Conservation (phyloP, 495 filamentous ascomycete genomes). For the Daldinia bambusicola region DNA sequence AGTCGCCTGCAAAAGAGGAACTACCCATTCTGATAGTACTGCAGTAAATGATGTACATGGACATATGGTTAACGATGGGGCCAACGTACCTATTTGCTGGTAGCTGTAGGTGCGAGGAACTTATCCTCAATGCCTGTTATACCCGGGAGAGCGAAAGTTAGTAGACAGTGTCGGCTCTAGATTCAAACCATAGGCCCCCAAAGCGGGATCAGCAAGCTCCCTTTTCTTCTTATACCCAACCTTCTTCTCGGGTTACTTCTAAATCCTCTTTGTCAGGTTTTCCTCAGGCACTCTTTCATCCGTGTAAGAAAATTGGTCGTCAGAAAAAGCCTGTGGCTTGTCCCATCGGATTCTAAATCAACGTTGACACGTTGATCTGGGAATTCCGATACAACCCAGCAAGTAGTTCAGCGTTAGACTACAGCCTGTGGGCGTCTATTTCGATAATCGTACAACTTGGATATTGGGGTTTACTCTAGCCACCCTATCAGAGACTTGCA, state of each 20-base stretch:
- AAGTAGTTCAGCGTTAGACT: slow-evolving; percentile 37
- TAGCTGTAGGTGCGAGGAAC: slow-evolving; percentile 24
- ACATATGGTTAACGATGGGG: slow-evolving; percentile 26
- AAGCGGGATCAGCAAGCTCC: slow-evolving; percentile 8
- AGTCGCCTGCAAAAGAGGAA: slow-evolving; percentile 26
- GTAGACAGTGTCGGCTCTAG: slow-evolving; percentile 27
- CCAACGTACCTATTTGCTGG: slow-evolving; percentile 19
- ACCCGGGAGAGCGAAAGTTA: slow-evolving; percentile 12
- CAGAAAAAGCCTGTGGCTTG: slow-evolving; percentile 38
- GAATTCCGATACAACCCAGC: slow-evolving; percentile 41
- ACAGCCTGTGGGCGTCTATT: slow-evolving; percentile 49
- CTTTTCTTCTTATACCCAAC: slow-evolving; percentile 33
- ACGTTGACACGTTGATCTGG: slow-evolving; percentile 41
- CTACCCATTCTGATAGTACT: slow-evolving; percentile 23
- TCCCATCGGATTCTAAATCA: slow-evolving; percentile 28
- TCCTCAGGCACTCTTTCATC: slow-evolving; percentile 6
- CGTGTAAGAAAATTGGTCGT: slow-evolving; percentile 20
- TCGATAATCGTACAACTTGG: slow-evolving; percentile 44
- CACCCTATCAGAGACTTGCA: slow-evolving; percentile 46
- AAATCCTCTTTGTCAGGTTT: slow-evolving; percentile 22
- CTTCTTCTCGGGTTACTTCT: slow-evolving; percentile 24
- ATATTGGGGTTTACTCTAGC: slow-evolving; percentile 45
- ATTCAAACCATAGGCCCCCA: slow-evolving; percentile 18
- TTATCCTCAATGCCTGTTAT: slow-evolving; percentile 23
- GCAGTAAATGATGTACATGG: slow-evolving; percentile 16